Evolutionary conservation across 192 early-diverging fungal genomes (phyloP).

Genomic region (Martensiomyces pterosporus): DNA sequence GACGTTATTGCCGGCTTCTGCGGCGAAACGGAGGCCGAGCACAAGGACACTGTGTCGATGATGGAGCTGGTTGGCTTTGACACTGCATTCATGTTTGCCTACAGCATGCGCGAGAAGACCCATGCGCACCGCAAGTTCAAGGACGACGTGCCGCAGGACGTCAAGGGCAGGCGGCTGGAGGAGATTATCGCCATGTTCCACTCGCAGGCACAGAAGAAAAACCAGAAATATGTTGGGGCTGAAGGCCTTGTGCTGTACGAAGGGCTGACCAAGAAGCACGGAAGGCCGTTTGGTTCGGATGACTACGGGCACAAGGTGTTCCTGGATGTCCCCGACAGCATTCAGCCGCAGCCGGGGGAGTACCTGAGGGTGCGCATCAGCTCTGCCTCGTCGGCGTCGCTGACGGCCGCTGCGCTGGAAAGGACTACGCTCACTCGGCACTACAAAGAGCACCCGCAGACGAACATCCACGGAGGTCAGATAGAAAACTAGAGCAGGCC

Average conservation of each 20-base stretch:
- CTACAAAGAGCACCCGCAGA: conserved; percentile 24
- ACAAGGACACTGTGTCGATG: conserved; percentile 61
- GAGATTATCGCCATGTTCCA: conserved; percentile 70
- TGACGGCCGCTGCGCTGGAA: conserved; percentile 24
- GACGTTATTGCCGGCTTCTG: conserved; percentile 77
- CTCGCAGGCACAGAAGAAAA: conserved; percentile 48
- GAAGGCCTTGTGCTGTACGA: conserved; percentile 57
- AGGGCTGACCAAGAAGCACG: conserved; percentile 42
- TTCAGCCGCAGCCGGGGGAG: conserved; percentile 23
- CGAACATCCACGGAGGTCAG: neutral
- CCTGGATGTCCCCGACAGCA: conserved; percentile 28
- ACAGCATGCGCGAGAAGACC: conserved; percentile 71
- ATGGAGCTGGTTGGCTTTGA: conserved; percentile 68
- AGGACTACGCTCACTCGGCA: conserved; percentile 29
- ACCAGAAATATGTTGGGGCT: conserved; percentile 51
- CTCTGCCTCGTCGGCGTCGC: conserved; percentile 39
- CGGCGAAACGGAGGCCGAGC: conserved; percentile 71
- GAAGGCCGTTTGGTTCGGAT: conserved; percentile 54
- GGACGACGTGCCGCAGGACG: conserved; percentile 64
- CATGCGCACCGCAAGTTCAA: conserved; percentile 64
- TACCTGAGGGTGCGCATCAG: conserved; percentile 39
- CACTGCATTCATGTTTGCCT: conserved; percentile 77
- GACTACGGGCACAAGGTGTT: conserved; percentile 70
- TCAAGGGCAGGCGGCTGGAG: conserved; percentile 57
- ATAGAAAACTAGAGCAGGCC: neutral